Conservation (phyloP, 441 rosid genomes). For the Eruca vesicaria region DNA sequence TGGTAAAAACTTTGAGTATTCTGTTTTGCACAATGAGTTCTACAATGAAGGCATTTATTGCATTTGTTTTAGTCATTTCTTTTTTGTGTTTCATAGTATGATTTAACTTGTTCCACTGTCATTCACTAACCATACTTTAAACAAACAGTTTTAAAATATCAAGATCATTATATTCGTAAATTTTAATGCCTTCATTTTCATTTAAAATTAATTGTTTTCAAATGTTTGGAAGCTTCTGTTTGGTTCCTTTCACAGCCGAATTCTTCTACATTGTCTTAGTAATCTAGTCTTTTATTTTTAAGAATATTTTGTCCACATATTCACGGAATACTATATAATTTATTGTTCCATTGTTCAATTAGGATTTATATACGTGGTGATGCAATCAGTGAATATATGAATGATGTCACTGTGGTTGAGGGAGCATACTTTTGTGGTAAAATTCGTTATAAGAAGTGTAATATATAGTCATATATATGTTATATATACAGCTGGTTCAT, state of each 20-base stretch:
- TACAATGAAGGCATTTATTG: neutral
- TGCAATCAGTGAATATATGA: neutral
- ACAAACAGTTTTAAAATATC: neutral
- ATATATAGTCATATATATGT: neutral
- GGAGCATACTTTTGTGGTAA: neutral
- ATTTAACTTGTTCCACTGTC: neutral
- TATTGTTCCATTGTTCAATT: neutral
- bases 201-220: neutral
- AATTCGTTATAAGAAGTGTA: neutral
- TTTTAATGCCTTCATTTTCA: neutral
- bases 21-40: neutral
- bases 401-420: neutral
- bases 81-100: neutral
- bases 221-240: conserved; percentile 12
- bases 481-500: neutral
- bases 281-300: neutral
- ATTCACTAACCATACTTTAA: neutral
- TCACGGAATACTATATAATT: neutral
- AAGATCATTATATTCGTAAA: neutral
- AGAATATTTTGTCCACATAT: conserved; percentile 25
- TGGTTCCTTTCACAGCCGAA: neutral
- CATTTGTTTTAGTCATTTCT: neutral
- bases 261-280: neutral
- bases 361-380: neutral
- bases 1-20: neutral